Evolutionary conservation across 345 rosid genomes (phyloP).

Genomic region (Kernera saxatilis): DNA sequence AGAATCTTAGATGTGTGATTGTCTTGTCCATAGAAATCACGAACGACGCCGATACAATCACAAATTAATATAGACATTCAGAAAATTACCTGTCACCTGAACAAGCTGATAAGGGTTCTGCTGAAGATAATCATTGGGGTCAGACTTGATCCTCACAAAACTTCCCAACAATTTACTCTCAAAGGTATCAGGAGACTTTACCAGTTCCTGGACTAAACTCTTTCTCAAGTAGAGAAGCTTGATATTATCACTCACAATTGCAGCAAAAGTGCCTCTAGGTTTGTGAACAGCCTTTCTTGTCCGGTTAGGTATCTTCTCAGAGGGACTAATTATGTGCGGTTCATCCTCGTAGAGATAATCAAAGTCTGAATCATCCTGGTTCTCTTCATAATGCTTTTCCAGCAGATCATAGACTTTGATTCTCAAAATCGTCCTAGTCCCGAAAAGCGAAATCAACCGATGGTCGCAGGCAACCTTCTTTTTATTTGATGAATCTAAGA

Average conservation of each 20-base stretch:
- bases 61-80: background rate
- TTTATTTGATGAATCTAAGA: conserved; percentile 42
- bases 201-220: conserved; percentile 57
- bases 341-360: conserved; percentile 47
- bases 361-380: conserved; percentile 45
- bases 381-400: conserved; percentile 61
- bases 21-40: background rate
- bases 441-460: conserved; percentile 49
- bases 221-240: conserved; percentile 66
- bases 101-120: conserved; percentile 58
- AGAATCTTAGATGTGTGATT: background rate
- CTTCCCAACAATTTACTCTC: conserved; percentile 58
- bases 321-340: background rate
- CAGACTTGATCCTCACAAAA: conserved; percentile 68
- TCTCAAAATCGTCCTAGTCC: conserved; percentile 42
- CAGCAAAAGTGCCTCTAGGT: conserved; percentile 53
- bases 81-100: conserved; percentile 59
- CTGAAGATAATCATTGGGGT: conserved; percentile 66
- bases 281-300: conserved; percentile 32
- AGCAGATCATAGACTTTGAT: conserved; percentile 52
- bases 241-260: conserved; percentile 56
- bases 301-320: conserved; percentile 28
- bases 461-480: conserved; percentile 58
- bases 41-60: background rate
- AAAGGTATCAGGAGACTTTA: conserved; percentile 42